Conservation (phyloP, 1,284 basidiomycete species). For the Papiliotrema flavescens region DNA sequence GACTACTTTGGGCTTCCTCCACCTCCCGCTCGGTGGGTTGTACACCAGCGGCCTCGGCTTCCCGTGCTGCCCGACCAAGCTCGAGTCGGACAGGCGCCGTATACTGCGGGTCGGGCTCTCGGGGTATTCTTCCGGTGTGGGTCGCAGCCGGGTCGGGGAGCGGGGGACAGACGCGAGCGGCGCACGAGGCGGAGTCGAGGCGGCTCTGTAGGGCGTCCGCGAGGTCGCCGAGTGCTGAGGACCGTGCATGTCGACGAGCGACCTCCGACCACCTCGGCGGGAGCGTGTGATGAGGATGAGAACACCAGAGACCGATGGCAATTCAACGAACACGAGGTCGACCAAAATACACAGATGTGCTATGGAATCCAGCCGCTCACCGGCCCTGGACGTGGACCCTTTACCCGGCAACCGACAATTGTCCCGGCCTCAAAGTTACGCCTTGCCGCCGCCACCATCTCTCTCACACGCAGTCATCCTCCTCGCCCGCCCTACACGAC, state of each 20-base stretch:
- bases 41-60: background rate
- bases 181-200: constrained; percentile 15
- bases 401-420: too few species aligned
- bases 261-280: background rate
- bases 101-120: constrained; percentile 17
- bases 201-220: constrained; percentile 7
- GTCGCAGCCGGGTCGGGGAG: background rate
- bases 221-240: background rate
- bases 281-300: background rate
- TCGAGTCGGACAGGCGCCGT: background rate
- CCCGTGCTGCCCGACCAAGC: background rate
- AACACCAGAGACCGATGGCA: too few species aligned
- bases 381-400: too few species aligned
- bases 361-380: too few species aligned
- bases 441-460: too few species aligned
- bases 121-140: constrained; percentile 10
- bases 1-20: background rate
- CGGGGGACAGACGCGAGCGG: constrained; percentile 1
- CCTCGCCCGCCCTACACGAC: too few species aligned
- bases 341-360: too few species aligned
- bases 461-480: too few species aligned
- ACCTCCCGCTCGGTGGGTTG: background rate
- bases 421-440: too few species aligned
- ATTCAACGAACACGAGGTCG: too few species aligned
- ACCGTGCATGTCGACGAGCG: background rate